phyloP scores from a whole-genome alignment of 192 early-diverging fungal species.

The Coemansia asiatica region DNA sequence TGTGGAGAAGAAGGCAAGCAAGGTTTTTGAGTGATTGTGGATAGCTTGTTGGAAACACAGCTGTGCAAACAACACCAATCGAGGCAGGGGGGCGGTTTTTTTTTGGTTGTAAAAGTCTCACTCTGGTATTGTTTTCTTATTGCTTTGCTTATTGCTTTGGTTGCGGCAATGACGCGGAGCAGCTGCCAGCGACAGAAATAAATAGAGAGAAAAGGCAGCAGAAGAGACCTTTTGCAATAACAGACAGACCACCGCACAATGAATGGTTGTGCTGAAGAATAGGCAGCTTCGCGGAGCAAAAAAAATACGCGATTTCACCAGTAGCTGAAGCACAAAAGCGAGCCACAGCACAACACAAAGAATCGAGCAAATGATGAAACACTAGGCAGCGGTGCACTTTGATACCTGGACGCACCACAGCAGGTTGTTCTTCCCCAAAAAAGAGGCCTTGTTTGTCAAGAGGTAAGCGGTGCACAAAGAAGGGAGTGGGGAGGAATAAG shows the following conservation, averaged over 20 bases:
- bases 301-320: neutral
- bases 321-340: neutral
- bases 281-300: neutral
- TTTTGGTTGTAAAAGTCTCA: neutral
- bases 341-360: neutral
- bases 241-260: conserved; percentile 1
- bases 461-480: neutral
- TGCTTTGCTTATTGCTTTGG: no score
- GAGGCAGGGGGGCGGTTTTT: neutral
- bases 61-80: neutral
- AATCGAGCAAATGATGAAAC: neutral
- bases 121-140: neutral
- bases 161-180: neutral
- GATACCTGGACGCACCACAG: neutral
- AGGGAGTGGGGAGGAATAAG: no score
- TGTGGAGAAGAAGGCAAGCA: conserved; percentile 7
- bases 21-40: neutral
- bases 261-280: conserved; percentile 2
- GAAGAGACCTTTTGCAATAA: neutral
- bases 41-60: neutral
- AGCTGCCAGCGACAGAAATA: neutral
- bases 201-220: neutral
- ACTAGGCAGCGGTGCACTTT: neutral
- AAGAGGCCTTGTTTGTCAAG: neutral
- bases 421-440: neutral